A percentile compares a stretch with the other conserved stretches of the same genome.
These are phyloP conservation scores for Psilocybe subaeruginosa DNA, from an alignment of 768 basidiomycete genomes.

Conservation along the genomic window DNA sequence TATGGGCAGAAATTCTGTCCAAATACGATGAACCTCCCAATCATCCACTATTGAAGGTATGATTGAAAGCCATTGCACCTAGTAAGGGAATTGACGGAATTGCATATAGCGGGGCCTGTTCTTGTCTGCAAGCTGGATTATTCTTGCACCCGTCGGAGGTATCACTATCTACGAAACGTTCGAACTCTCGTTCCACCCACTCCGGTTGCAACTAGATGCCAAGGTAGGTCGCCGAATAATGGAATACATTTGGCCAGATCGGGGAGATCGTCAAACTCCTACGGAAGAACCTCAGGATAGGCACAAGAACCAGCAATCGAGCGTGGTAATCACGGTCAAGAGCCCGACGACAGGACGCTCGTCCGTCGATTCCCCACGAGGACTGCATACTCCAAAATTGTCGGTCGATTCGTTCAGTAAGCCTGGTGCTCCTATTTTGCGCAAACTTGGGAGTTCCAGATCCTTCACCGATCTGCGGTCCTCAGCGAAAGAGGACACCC, in stretches of 20 bases:
- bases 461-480: conserved; percentile 71
- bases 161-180: conserved; percentile 89
- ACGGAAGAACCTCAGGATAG: conserved; percentile 26
- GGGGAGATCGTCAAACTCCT: conserved; percentile 39
- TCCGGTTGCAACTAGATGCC: conserved; percentile 86
- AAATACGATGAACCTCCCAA: conserved; percentile 73
- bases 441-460: conserved; percentile 60
- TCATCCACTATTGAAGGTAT: conserved; percentile 74
- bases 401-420: conserved; percentile 11
- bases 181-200: conserved; percentile 80
- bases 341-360: conserved; percentile 36
- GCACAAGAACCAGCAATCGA: conserved; percentile 13
- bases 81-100: conserved; percentile 2
- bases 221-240: conserved; percentile 79
- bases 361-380: conserved; percentile 55
- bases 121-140: conserved; percentile 76
- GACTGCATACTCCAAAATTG: conserved; percentile 27
- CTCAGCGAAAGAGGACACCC: conserved; percentile 38
- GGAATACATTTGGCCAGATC: conserved; percentile 86
- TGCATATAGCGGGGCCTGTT: conserved; percentile 66
- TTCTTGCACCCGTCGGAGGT: conserved; percentile 90
- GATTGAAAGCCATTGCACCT: conserved; percentile 15
- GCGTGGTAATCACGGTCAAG: conserved; percentile 22
- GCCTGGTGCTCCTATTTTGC: conserved; percentile 41
- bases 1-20: conserved; percentile 87